Percentiles rank a stretch among this genome's conserved stretches.
Conservation (phyloP, 805 yeast genomes). For the Metschnikowia colocasiae region DNA sequence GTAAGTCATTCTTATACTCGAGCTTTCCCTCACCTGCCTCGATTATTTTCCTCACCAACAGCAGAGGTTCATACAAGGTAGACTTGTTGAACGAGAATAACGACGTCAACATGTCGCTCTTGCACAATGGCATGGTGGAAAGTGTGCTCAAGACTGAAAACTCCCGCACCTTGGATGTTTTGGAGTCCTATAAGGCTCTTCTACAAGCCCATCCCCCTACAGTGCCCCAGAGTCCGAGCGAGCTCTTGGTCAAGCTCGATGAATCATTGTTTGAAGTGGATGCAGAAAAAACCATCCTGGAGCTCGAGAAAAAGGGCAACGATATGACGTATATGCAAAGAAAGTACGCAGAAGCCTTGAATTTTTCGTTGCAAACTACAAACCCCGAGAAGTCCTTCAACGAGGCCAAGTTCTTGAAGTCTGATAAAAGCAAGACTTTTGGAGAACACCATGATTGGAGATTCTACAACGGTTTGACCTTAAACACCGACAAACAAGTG, state of each 20-base stretch:
- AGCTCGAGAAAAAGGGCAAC: slow-evolving; percentile 15
- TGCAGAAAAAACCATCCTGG: slow-evolving; percentile 20
- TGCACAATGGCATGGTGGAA: slow-evolving; percentile 23
- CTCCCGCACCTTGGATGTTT: slow-evolving; percentile 7
- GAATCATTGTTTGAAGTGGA: slow-evolving; percentile 25
- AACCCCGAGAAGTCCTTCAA: slow-evolving; percentile 15
- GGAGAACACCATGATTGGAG: slow-evolving; percentile 24
- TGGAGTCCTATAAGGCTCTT: slow-evolving; percentile 16
- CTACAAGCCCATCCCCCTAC: slow-evolving; percentile 10
- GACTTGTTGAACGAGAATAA: slow-evolving; percentile 18
- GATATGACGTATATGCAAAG: slow-evolving; percentile 11
- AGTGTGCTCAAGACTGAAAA: slow-evolving; percentile 6
- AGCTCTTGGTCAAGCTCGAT: slow-evolving; percentile 16
- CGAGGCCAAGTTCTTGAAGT: slow-evolving; percentile 12
- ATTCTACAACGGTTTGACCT: slow-evolving; percentile 19
- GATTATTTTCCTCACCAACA: slow-evolving; percentile 28
- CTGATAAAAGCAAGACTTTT: neutral
- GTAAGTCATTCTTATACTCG: slow-evolving; percentile 28
- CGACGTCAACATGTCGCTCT: slow-evolving; percentile 18
- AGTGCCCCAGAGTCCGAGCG: neutral
- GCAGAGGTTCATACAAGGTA: slow-evolving; percentile 21
- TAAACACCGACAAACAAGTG: slow-evolving; percentile 13
- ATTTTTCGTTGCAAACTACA: slow-evolving; percentile 13
- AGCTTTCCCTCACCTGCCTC: slow-evolving; percentile 27
- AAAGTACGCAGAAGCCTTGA: slow-evolving; percentile 20